Conservation (phyloP, 495 filamentous ascomycete genomes). For the Glutinoglossum americanum region DNA sequence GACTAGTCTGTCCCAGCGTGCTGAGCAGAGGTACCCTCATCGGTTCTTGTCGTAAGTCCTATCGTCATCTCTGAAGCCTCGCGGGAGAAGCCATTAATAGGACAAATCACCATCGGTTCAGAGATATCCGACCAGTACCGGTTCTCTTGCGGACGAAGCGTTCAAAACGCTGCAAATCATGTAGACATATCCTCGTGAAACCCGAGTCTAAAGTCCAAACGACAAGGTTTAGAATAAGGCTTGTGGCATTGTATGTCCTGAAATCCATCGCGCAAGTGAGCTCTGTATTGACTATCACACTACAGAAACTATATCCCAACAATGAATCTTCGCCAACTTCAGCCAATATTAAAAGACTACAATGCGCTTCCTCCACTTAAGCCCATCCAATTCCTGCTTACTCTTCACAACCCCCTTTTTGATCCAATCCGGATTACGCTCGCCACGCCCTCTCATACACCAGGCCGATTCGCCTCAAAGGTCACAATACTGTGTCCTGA, state of each 20-base stretch:
- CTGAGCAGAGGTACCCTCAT: neutral
- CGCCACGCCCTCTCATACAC: constrained; percentile 61
- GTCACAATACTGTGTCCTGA: constrained; percentile 88
- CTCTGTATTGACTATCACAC: neutral
- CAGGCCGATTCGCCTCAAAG: constrained; percentile 50
- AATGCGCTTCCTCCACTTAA: constrained; percentile 37
- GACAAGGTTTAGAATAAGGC: constrained; percentile 70
- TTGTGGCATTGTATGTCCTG: constrained; percentile 40
- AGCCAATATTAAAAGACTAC: constrained; percentile 6
- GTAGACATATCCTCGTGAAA: constrained; percentile 86
- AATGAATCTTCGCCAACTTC: constrained; percentile 44
- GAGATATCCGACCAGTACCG: constrained; percentile 53
- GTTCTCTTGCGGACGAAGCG: constrained; percentile 75
- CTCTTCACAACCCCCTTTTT: constrained; percentile 83
- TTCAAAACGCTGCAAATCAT: constrained; percentile 75
- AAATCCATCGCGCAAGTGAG: neutral
- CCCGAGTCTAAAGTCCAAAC: constrained; percentile 77
- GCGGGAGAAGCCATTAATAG: neutral
- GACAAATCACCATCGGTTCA: neutral
- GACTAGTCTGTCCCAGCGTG: neutral
- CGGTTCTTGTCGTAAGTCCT: constrained; percentile 5
- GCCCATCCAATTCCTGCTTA: constrained; percentile 66
- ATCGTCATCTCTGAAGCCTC: neutral
- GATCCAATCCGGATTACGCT: constrained; percentile 72
- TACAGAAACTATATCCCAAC: constrained; percentile 58